Conservation (phyloP, 495 filamentous ascomycete species). For the Lepidopterella palustris region DNA sequence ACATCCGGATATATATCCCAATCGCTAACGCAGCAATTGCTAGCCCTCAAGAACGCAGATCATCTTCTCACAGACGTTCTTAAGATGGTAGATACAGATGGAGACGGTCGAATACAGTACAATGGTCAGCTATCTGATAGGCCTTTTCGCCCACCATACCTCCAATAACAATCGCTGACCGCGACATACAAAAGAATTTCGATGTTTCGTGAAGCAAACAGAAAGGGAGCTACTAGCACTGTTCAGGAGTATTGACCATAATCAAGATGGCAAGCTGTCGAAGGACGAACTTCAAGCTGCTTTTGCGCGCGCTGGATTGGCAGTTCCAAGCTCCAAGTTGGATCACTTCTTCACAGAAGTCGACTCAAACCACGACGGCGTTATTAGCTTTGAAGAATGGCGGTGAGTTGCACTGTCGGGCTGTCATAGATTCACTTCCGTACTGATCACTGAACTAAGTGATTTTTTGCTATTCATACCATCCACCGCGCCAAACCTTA, state of each 20-base stretch:
- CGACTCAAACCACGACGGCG: conserved; percentile 81
- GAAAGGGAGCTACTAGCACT: conserved; percentile 74
- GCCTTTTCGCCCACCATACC: background rate
- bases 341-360: conserved; percentile 84
- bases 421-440: conserved; percentile 2
- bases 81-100: conserved; percentile 71
- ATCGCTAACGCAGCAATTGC: conserved; percentile 16
- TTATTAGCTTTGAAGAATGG: conserved; percentile 91
- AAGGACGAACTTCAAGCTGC: conserved; percentile 73
- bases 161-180: background rate
- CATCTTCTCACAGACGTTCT: conserved; percentile 74
- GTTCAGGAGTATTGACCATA: conserved; percentile 80
- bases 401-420: conserved; percentile 54
- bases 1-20: conserved; percentile 1
- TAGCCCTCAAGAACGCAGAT: conserved; percentile 91
- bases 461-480: conserved; percentile 96
- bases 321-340: conserved; percentile 68
- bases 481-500: conserved; percentile 62
- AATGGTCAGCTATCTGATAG: conserved; percentile 52
- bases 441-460: conserved; percentile 44
- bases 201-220: conserved; percentile 74
- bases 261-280: conserved; percentile 82
- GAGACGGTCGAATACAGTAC: conserved; percentile 85
- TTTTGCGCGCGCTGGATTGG: conserved; percentile 69
- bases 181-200: conserved; percentile 61